These are phyloP conservation scores for Annulohypoxylon truncatum DNA, from an alignment of 2,329 filamentous ascomycete genomes.

Conservation along the genomic window DNA sequence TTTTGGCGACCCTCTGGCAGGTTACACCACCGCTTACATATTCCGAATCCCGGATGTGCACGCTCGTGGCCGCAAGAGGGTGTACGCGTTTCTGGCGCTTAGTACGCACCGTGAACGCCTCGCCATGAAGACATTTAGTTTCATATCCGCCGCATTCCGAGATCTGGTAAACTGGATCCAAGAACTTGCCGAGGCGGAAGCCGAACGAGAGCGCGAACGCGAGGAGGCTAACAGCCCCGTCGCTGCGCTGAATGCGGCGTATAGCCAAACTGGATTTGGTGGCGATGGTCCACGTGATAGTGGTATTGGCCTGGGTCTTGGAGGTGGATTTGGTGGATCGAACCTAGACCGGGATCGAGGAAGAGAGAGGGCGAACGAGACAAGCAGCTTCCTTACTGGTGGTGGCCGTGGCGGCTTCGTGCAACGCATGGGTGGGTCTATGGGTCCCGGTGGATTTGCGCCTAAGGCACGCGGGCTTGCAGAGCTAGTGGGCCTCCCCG, in stretches of 20 bases:
- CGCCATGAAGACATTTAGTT: constrained; percentile 74
- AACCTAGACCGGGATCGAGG: constrained; percentile 47
- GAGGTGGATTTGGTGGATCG: constrained; percentile 45
- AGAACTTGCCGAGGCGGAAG: constrained; percentile 71
- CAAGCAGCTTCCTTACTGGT: constrained; percentile 68
- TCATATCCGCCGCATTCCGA: constrained; percentile 71
- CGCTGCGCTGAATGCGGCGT: constrained; percentile 57
- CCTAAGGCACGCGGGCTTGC: constrained; percentile 71
- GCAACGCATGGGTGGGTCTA: constrained; percentile 67
- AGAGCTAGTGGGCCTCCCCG: constrained; percentile 73
- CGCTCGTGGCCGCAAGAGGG: constrained; percentile 74
- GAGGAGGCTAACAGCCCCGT: constrained; percentile 54
- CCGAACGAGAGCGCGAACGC: constrained; percentile 64
- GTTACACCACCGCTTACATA: constrained; percentile 77
- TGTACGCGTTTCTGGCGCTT: constrained; percentile 74
- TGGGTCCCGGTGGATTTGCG: constrained; percentile 65
- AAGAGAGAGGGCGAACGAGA: constrained; percentile 51
- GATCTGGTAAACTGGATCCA: constrained; percentile 75
- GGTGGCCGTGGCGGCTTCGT: constrained; percentile 65
- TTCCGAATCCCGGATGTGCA: constrained; percentile 76
- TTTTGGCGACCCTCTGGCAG: constrained; percentile 72
- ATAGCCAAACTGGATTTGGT: constrained; percentile 55
- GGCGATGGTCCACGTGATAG: constrained; percentile 49
- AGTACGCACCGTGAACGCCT: constrained; percentile 73
- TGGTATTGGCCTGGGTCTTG: constrained; percentile 45